These are phyloP conservation scores for Fibroporia radiculosa DNA, from an alignment of 768 basidiomycete species.

Conservation along the genomic window DNA sequence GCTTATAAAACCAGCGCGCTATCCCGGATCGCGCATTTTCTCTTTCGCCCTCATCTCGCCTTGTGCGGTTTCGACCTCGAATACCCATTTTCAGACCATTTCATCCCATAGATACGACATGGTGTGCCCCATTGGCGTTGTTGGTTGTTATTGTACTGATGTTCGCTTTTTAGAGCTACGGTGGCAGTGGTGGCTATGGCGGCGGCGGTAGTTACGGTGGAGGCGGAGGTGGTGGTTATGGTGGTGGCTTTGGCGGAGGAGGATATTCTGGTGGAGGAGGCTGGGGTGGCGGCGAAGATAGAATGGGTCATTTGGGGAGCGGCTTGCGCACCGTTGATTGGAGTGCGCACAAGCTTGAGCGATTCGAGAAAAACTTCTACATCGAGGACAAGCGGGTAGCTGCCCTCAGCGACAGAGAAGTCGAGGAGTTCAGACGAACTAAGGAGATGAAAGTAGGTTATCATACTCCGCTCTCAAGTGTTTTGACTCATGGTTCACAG, in stretches of 20 bases:
- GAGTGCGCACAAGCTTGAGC: conserved; percentile 60
- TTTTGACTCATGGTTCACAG: conserved; percentile 29
- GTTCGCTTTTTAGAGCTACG: conserved; percentile 16
- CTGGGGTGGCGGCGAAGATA: conserved; percentile 53
- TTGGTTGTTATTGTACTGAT: not conserved
- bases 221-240: conserved; percentile 29
- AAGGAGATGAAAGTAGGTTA: conserved; percentile 79
- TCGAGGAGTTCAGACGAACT: conserved; percentile 74
- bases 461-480: not conserved
- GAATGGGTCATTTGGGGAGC: conserved; percentile 76
- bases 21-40: not conserved
- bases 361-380: conserved; percentile 98
- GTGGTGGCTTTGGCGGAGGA: conserved; percentile 36
- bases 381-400: conserved; percentile 83
- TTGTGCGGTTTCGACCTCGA: conserved; percentile 3
- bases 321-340: conserved; percentile 84
- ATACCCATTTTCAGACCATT: conserved; percentile 4
- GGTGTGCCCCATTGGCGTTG: conserved; percentile 10
- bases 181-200: not conserved
- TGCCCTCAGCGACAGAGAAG: conserved; percentile 71
- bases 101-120: conserved; percentile 15
- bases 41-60: conserved; percentile 5
- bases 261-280: conserved; percentile 46
- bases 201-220: conserved; percentile 25
- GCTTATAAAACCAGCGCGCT: not conserved